Base-by-base conservation (phyloP, 306 rosid species). In the Fragaria ananassa region DNA sequence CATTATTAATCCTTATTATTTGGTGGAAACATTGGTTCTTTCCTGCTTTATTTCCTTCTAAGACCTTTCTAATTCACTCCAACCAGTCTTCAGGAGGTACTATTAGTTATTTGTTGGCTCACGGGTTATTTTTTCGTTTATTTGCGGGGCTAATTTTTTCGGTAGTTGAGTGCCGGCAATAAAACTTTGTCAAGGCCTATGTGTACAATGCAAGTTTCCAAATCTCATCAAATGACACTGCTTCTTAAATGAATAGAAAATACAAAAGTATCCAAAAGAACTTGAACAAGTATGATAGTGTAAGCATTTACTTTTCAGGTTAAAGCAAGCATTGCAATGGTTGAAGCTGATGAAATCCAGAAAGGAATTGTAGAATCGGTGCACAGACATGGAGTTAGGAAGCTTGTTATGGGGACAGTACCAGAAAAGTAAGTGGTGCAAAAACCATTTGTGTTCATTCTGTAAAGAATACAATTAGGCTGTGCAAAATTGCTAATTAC, bases 391-490 rank as follows among this genome's bases (percentile, higher is more conserved):
- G 86, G 81, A 41, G 84, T 93, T 82, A 83, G 79, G 80, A 93
- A 89, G 87, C 96, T 93, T 79, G 93, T 89, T 44, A 89, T 93
- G 84, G 98, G 98, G 78, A 85, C 90, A 11, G 80, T 68, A 34
- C 83, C 90, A 4, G 90, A 86, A 75, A 87, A 85, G 98, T 89
- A 87, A 89, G 96, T 83, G 66, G 57, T 81, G 41, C 57, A 47
- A 77, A 71, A 50, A 67, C 64, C 42, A 46, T 42, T 42, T 46
- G 25, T 57, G 57, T 74, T 63, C 25, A 78, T 81, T 60, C 64
- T 72, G 34, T 31, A 31, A 31, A 31, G 34, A n/a, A 5, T 62
- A 34, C 12, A 19, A 34, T 34, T 14, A 7, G 49, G 15, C 58
- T 49, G 18, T 34, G 45, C 11, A 49, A 70, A 49, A 18, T 31